Conservation (phyloP, 345 rosid genomes). For the Noccaea caerulescens region DNA sequence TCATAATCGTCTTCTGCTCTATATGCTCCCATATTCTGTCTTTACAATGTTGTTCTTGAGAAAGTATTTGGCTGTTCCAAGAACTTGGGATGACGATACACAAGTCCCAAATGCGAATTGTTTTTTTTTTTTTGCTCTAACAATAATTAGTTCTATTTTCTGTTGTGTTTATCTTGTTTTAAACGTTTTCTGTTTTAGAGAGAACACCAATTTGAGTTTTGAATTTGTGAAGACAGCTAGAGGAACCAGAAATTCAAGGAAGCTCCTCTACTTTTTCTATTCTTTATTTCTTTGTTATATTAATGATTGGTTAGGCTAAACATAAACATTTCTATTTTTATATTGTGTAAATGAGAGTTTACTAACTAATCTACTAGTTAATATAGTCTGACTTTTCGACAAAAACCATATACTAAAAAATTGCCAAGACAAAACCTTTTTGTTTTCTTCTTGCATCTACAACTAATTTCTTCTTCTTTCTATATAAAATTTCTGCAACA, state of each 20-base stretch:
- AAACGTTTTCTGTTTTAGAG: conserved; percentile 40
- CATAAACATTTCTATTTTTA: conserved; percentile 35
- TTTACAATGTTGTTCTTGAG: conserved; percentile 9
- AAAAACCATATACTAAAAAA: neutral
- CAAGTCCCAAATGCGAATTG: conserved; percentile 5
- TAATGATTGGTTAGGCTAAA: conserved; percentile 21
- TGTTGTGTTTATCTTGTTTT: conserved; percentile 24
- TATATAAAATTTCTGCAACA: neutral
- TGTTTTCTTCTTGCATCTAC: neutral
- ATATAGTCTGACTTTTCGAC: neutral
- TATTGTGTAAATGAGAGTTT: neutral
- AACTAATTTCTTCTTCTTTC: neutral
- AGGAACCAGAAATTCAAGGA: conserved; percentile 42
- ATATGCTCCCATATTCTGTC: conserved; percentile 55
- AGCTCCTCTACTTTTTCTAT: conserved; percentile 32
- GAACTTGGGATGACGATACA: conserved; percentile 33
- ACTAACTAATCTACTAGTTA: neutral
- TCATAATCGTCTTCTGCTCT: conserved; percentile 76
- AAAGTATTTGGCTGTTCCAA: conserved; percentile 28
- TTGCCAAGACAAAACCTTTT: neutral
- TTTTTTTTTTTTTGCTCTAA: neutral
- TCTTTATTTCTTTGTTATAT: neutral
- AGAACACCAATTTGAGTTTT: conserved; percentile 17
- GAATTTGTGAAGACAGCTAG: conserved; percentile 35
- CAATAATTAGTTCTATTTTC: conserved; percentile 13